Percentiles rank a stretch among this genome's conserved stretches.
These are phyloP conservation scores for Dothideomycetes sp. DNA, from an alignment of 2,329 filamentous ascomycete genomes.

Conservation along the genomic window DNA sequence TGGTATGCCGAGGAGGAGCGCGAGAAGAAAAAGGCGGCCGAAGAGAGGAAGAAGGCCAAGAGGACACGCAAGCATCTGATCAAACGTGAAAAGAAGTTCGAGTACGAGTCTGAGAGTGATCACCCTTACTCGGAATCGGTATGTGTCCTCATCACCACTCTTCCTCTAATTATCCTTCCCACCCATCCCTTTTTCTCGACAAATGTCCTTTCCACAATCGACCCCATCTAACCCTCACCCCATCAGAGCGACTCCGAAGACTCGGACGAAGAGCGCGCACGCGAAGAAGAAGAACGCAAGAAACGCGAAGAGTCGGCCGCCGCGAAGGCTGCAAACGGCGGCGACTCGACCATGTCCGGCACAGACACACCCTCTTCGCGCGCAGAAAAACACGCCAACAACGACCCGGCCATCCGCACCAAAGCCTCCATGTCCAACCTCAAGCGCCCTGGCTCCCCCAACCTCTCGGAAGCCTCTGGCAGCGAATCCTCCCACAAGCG, in stretches of 20 bases:
- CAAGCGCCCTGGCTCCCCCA: slow-evolving; percentile 78
- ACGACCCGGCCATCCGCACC: slow-evolving; percentile 28
- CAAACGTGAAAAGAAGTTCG: slow-evolving; percentile 75
- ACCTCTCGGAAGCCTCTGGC: slow-evolving; percentile 80
- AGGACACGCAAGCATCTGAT: slow-evolving; percentile 68
- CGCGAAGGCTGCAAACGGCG: slow-evolving; percentile 33
- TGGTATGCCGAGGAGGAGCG: slow-evolving; percentile 57
- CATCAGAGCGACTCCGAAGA: slow-evolving; percentile 50
- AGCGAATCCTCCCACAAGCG: slow-evolving; percentile 73
- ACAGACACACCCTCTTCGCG: slow-evolving; percentile 54
- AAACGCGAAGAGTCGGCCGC: slow-evolving; percentile 39
- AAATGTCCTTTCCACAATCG: too few relatives aligned
- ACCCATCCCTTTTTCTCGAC: slow-evolving; percentile 7
- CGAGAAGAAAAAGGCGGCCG: slow-evolving; percentile 57
- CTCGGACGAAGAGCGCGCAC: slow-evolving; percentile 53
- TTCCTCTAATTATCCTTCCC: background rate
- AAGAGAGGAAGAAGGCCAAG: slow-evolving; percentile 62
- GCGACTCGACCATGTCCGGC: slow-evolving; percentile 57
- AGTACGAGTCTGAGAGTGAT: slow-evolving; percentile 54
- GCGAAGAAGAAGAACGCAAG: slow-evolving; percentile 45
- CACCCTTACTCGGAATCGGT: slow-evolving; percentile 9
- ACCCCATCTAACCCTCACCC: too few relatives aligned
- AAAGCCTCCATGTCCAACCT: slow-evolving; percentile 43
- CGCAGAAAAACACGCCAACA: slow-evolving; percentile 38
- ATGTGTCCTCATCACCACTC: slow-evolving; percentile 7